Conservation (phyloP, 306 rosid genomes). For the Astragalus membranaceus region DNA sequence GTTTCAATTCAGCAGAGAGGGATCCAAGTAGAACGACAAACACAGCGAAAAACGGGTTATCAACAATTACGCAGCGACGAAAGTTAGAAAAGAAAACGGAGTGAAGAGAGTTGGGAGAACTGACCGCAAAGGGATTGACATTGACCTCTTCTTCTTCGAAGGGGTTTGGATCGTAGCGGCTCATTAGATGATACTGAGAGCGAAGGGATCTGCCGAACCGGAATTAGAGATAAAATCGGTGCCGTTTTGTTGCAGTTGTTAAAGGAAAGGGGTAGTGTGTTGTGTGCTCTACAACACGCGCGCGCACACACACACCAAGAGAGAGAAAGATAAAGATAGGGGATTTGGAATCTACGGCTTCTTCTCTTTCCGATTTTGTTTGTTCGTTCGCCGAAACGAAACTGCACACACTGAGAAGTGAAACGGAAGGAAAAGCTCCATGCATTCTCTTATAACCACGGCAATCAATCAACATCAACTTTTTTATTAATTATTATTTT, state of each 20-base stretch:
- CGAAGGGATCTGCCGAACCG: neutral
- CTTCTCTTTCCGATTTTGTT: conserved; percentile 15
- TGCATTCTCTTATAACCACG: conserved; percentile 7
- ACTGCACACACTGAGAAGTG: neutral
- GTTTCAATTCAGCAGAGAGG: neutral
- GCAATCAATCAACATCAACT: neutral
- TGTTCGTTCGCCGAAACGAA: conserved; percentile 15
- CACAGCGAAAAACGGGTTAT: neutral
- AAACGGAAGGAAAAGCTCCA: neutral
- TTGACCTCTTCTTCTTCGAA: conserved; percentile 60
- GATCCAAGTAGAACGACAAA: neutral
- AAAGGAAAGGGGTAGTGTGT: neutral
- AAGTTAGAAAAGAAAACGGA: neutral
- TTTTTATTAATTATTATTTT: neutral
- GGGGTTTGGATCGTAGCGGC: conserved; percentile 67
- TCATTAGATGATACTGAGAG: conserved; percentile 32
- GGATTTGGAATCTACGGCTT: conserved; percentile 24
- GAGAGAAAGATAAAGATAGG: neutral
- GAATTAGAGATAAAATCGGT: neutral
- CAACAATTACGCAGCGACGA: neutral
- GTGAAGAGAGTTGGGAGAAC: neutral
- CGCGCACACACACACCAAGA: neutral
- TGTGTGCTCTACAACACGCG: neutral
- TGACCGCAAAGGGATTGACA: conserved; percentile 74
- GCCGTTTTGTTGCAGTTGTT: neutral